Evolutionary conservation across 179 eudicot species (phyloP).

Genomic region (Drosera spatulata): DNA sequence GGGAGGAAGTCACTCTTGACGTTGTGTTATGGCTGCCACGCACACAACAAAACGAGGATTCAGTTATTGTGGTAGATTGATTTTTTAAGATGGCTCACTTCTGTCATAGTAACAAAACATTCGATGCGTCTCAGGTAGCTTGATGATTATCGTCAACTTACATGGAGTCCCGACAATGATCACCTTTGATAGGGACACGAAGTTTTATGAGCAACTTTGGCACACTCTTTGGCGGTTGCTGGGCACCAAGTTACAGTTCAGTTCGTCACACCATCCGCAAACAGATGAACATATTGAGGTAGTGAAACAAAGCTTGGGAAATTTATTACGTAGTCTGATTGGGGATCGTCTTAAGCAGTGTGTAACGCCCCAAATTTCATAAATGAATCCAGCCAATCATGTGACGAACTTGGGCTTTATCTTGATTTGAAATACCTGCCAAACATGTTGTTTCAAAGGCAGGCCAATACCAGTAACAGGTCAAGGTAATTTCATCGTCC

Average conservation of each 20-base stretch:
- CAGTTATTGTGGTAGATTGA: background rate
- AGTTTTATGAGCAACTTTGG: background rate
- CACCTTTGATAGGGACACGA: background rate
- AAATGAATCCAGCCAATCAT: no score
- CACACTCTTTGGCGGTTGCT: background rate
- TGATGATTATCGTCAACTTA: background rate
- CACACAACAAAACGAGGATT: background rate
- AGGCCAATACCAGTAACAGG: no score
- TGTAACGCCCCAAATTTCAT: no score
- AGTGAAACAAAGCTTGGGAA: no score
- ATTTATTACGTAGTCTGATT: no score
- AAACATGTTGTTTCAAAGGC: no score
- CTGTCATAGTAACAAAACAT: background rate
- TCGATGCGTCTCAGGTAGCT: conserved; percentile 1
- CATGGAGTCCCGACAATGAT: background rate
- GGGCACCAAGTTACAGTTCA: background rate
- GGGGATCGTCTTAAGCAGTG: no score
- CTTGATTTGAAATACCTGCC: no score
- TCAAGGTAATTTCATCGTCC: no score
- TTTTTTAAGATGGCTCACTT: conserved; percentile 1
- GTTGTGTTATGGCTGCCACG: background rate
- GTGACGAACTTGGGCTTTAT: no score
- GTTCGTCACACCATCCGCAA: background rate
- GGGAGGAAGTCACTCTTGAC: background rate
- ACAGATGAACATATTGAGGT: background rate